phyloP scores from a whole-genome alignment of 192 early-diverging fungal genomes.

The Backusella tarrabulga region DNA sequence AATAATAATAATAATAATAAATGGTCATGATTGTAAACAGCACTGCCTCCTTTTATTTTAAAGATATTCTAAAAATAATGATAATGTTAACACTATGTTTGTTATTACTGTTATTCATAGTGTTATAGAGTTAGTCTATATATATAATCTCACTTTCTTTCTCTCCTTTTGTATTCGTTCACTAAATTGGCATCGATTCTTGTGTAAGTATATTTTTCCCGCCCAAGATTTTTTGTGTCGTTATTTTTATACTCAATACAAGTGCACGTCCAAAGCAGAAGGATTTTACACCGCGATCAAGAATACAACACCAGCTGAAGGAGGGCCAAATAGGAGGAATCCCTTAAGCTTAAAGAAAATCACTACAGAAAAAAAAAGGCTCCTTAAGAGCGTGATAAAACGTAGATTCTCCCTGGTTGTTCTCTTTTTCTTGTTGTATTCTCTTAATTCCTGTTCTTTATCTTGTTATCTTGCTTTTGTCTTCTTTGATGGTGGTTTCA shows the following conservation, averaged over 20 bases:
- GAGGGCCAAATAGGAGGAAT: neutral
- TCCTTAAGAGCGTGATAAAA: neutral
- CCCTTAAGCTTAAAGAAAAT: neutral
- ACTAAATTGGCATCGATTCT: neutral
- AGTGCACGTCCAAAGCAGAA: neutral
- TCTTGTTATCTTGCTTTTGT: neutral
- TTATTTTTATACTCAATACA: neutral
- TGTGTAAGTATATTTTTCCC: conserved; percentile 6
- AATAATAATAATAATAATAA: neutral
- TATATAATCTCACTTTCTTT: neutral
- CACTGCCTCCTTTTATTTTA: neutral
- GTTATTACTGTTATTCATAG: neutral
- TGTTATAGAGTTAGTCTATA: neutral
- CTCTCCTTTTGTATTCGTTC: neutral
- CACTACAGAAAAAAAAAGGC: neutral
- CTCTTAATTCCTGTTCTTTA: neutral
- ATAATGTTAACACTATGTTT: neutral
- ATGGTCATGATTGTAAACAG: conserved; percentile 8
- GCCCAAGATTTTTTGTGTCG: neutral
- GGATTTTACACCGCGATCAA: neutral
- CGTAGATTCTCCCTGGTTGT: neutral
- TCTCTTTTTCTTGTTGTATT: neutral
- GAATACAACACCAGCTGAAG: neutral
- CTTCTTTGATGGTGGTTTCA: neutral
- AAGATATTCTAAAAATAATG: conserved; percentile 8